phyloP scores from a whole-genome alignment of 2,329 filamentous ascomycete genomes.

The Cytospora paraplurivora region DNA sequence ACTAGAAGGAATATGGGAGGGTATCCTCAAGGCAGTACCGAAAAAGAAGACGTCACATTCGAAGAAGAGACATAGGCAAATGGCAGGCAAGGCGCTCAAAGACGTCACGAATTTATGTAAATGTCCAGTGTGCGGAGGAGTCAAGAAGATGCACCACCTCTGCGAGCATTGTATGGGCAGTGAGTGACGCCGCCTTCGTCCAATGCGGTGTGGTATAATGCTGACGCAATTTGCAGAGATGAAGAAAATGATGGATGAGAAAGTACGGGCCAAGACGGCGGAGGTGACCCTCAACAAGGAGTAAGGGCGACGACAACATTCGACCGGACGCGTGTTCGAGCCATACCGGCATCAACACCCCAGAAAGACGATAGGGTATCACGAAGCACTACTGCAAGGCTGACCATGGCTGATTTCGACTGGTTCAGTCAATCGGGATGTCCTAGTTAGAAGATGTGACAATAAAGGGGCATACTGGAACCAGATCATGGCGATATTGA shows the following conservation, averaged over 20 bases:
- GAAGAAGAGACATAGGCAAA: constrained; percentile 89
- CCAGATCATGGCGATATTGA: neutral
- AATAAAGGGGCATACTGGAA: neutral
- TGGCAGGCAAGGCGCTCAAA: constrained; percentile 93
- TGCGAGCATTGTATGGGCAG: constrained; percentile 86
- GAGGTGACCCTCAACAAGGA: constrained; percentile 22
- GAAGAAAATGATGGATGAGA: constrained; percentile 25
- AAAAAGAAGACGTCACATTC: constrained; percentile 99
- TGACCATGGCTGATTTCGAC: neutral
- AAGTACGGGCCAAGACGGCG: constrained; percentile 15
- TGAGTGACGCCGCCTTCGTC: constrained; percentile 49
- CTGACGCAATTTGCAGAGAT: constrained; percentile 27
- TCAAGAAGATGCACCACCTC: constrained; percentile 85
- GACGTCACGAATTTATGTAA: constrained; percentile 85
- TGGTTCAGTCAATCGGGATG: neutral
- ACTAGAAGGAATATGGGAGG: constrained; percentile 89
- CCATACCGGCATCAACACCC: neutral
- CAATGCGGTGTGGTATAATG: neutral
- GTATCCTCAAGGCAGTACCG: constrained; percentile 85
- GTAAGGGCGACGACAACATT: constrained; percentile 6
- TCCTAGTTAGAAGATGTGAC: neutral
- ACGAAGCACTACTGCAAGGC: no score
- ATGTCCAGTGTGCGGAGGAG: constrained; percentile 84
- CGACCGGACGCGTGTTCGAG: neutral
- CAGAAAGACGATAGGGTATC: neutral